These are phyloP conservation scores for Termitomyces eurrhizus DNA, from an alignment of 768 basidiomycete genomes.

Conservation along the genomic window DNA sequence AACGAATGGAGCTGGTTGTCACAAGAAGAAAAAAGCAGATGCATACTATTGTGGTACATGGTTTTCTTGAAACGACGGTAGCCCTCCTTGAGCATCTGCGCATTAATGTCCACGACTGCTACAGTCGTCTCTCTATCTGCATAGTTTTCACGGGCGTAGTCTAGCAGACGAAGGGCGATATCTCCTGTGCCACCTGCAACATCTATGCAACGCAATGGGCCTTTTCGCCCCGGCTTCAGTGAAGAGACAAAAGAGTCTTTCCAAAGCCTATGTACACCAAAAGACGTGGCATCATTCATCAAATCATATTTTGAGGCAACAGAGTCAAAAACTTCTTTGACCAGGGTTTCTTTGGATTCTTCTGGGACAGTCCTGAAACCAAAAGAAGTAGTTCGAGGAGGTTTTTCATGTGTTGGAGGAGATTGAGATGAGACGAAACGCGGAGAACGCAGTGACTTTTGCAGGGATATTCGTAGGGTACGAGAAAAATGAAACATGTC, in stretches of 20 bases:
- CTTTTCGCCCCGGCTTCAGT: slow-evolving; percentile 72
- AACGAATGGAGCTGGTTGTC: slow-evolving; percentile 2
- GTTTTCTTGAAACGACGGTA: slow-evolving; percentile 89
- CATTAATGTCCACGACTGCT: slow-evolving; percentile 91
- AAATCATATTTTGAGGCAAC: slow-evolving; percentile 95
- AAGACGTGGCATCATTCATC: slow-evolving; percentile 99
- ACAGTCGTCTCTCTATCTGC: slow-evolving; percentile 88
- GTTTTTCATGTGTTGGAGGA: slow-evolving; percentile 6
- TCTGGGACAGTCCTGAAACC: slow-evolving; percentile 90
- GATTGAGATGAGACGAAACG: slow-evolving; percentile 21
- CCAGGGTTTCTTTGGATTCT: slow-evolving; percentile 82
- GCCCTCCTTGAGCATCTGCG: slow-evolving; percentile 93
- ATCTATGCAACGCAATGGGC: slow-evolving; percentile 81
- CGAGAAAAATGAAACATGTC: slow-evolving; percentile 13
- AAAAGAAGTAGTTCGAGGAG: slow-evolving; percentile 71
- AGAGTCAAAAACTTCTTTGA: slow-evolving; percentile 91
- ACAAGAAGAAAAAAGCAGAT: background rate
- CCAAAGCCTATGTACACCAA: slow-evolving; percentile 96
- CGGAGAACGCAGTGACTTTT: background rate
- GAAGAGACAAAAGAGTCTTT: slow-evolving; percentile 84
- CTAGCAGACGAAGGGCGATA: slow-evolving; percentile 91
- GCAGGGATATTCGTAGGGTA: slow-evolving; percentile 7
- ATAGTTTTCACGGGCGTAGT: slow-evolving; percentile 84
- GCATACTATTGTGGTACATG: slow-evolving; percentile 95
- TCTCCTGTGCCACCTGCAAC: slow-evolving; percentile 98